Evolutionary conservation across 352 stramenopile genomes (phyloP), one percentile per base, ranked within the genome.

Genomic region (Pythium vanterpoolii): DNA sequence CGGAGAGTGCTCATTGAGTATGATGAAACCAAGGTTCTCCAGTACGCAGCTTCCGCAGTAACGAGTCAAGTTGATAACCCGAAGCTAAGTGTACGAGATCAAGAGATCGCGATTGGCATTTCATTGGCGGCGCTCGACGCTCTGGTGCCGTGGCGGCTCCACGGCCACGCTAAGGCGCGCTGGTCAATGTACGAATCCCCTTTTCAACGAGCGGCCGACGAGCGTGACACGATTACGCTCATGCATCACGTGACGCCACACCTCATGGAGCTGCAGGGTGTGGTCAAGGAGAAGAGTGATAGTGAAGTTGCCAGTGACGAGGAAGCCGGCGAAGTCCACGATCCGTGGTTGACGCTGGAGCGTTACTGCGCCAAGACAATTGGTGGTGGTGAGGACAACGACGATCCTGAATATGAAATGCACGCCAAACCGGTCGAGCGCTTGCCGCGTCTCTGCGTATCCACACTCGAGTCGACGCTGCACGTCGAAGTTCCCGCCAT

Each of bases 401-500:
- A 30, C 28, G 40, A 60, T n/a, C n/a, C n/a, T n/a, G n/a, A n/a
- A n/a, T n/a, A n/a, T 13, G 52, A 58, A 14, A 51, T 50, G 53
- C 26, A 14, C 13, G 42, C 34, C 14, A 40, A 33, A 31, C 3
- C 39, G 16, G n/a, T 68, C 11, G 53, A 40, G 7, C 11, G 16
- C 9, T 2, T 55, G 14, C 74, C 77, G 0, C 75, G 72, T 46
- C 18, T 91, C 18, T 79, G 72, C 43, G 72, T 89, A 3, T 74
- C 79, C 18, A 86, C 74, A 1, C 60, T 76, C 21, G 82, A 91
- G 33, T 73, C 76, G 1, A 71, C 69, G 53, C 73, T 84, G 19
- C 50, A 85, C 14, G 72, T 89, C 10, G 72, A 80, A 27, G 69
- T 79, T 26, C 66, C 69, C 24, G 46, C 78, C n/a, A 61, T 92